Evolutionary conservation across 2,329 filamentous ascomycete genomes (phyloP).

Genomic region (Exophiala lecanii-corni): DNA sequence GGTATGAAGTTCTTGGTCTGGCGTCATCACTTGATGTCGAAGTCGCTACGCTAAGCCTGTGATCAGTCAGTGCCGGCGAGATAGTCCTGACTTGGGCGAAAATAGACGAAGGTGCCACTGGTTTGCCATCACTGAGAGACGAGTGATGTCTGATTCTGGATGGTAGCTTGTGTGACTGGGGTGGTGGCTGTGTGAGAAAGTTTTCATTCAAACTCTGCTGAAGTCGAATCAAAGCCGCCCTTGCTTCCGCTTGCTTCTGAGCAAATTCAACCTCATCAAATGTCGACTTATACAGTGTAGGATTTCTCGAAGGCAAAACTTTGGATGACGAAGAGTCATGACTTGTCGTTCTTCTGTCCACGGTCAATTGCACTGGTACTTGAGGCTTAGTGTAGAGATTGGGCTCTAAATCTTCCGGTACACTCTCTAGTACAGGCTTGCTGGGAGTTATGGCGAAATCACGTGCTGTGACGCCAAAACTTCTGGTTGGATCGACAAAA

Average conservation of each 20-base stretch:
- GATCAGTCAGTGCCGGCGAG: slow-evolving; percentile 9
- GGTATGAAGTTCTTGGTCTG: slow-evolving; percentile 11
- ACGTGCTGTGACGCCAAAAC: slow-evolving; percentile 17
- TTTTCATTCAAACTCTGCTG: slow-evolving; percentile 25
- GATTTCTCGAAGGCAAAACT: not conserved
- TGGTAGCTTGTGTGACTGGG: slow-evolving; percentile 6
- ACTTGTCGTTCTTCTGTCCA: slow-evolving; percentile 2
- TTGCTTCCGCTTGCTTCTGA: slow-evolving; percentile 25
- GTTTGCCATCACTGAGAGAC: slow-evolving; percentile 13
- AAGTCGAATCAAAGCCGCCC: slow-evolving; percentile 24
- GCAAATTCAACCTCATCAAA: slow-evolving; percentile 24
- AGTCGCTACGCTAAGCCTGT: slow-evolving; percentile 3
- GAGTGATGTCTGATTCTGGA: slow-evolving; percentile 8
- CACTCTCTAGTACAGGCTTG: slow-evolving; percentile 15
- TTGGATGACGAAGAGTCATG: slow-evolving; percentile 8
- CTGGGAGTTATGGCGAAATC: slow-evolving; percentile 21
- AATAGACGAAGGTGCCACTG: slow-evolving; percentile 17
- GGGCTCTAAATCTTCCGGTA: slow-evolving; percentile 13
- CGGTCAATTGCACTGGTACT: not conserved
- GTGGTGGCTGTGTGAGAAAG: slow-evolving; percentile 14
- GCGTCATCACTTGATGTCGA: slow-evolving; percentile 3
- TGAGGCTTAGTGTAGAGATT: slow-evolving; percentile 4
- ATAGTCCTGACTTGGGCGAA: slow-evolving; percentile 16
- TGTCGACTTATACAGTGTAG: slow-evolving; percentile 8
- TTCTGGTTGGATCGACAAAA: slow-evolving; percentile 7